phyloP scores from a whole-genome alignment of 148 eudicot genomes.

The Camellia japonica region DNA sequence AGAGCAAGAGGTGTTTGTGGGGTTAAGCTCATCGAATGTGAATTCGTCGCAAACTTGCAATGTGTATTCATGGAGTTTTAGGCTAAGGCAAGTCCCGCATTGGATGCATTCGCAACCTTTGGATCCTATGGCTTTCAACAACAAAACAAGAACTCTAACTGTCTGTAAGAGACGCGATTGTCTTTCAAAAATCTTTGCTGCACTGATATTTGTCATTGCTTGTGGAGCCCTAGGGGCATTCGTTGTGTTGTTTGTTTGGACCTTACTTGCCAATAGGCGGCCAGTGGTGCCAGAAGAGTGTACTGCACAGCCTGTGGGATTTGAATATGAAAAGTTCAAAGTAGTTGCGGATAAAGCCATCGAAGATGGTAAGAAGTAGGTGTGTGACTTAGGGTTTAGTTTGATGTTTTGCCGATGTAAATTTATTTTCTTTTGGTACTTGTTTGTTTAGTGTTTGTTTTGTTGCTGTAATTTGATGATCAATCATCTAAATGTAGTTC shows the following conservation, averaged over 20 bases:
- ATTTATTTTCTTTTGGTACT: constrained; percentile 21
- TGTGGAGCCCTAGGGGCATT: constrained; percentile 78
- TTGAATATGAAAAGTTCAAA: constrained; percentile 40
- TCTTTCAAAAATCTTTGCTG: constrained; percentile 43
- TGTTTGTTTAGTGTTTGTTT: constrained; percentile 15
- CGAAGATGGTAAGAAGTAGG: constrained; percentile 46
- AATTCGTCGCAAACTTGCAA: constrained; percentile 56
- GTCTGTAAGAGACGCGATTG: constrained; percentile 50
- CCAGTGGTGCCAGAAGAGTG: constrained; percentile 73
- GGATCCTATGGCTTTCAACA: constrained; percentile 47
- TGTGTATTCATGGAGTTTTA: constrained; percentile 71
- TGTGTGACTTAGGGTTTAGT: constrained; percentile 18
- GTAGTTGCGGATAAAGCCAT: constrained; percentile 39
- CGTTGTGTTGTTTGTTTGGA: constrained; percentile 54
- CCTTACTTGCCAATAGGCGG: constrained; percentile 38
- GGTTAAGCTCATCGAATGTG: constrained; percentile 55
- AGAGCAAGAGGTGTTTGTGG: constrained; percentile 38
- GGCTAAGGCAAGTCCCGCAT: constrained; percentile 40
- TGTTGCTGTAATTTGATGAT: constrained; percentile 24
- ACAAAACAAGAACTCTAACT: constrained; percentile 23
- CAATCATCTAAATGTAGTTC: constrained; percentile 14
- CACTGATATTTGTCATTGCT: constrained; percentile 59
- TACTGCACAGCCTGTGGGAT: constrained; percentile 34
- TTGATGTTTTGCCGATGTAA: constrained; percentile 31
- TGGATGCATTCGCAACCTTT: constrained; percentile 88